These are phyloP conservation scores for Venturia nashicola DNA, from an alignment of 2,329 filamentous ascomycete species.

Conservation along the genomic window DNA sequence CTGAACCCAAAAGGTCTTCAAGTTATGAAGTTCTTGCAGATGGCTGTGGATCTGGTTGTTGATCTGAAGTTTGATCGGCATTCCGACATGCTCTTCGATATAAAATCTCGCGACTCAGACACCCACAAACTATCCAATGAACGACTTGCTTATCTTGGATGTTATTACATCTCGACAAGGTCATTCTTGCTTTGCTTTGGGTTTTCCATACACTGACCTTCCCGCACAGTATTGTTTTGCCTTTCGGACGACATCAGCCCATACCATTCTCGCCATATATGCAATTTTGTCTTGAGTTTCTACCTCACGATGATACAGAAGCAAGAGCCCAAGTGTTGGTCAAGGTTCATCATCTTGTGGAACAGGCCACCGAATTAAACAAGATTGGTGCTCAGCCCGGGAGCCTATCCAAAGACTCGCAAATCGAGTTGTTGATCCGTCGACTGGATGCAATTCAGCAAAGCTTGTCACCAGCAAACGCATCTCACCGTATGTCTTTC, in stretches of 20 bases:
- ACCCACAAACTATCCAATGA: not conserved
- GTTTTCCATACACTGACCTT: not conserved
- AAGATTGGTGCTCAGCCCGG: not conserved
- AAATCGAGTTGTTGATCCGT: not conserved
- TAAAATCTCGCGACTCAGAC: not conserved
- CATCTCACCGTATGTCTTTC: not conserved
- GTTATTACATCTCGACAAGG: not conserved
- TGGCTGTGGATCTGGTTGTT: not conserved
- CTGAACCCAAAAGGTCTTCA: not conserved
- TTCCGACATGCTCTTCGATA: not conserved
- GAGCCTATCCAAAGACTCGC: not conserved
- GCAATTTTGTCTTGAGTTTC: not conserved
- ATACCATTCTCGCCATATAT: not conserved
- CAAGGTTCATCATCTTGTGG: not conserved
- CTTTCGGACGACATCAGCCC: not conserved
- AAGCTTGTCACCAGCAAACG: not conserved
- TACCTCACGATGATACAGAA: not conserved
- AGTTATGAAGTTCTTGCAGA: not conserved
- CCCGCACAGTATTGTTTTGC: not conserved
- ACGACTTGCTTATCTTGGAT: not conserved
- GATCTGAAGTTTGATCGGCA: not conserved
- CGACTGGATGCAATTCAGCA: not conserved
- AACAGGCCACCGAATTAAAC: not conserved
- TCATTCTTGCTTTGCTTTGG: not conserved
- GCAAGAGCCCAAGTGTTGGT: not conserved